Evolutionary conservation across 2,329 filamentous ascomycete species (phyloP), one percentile per base, ranked within the genome.

Genomic region (Trichoderma koningii): DNA sequence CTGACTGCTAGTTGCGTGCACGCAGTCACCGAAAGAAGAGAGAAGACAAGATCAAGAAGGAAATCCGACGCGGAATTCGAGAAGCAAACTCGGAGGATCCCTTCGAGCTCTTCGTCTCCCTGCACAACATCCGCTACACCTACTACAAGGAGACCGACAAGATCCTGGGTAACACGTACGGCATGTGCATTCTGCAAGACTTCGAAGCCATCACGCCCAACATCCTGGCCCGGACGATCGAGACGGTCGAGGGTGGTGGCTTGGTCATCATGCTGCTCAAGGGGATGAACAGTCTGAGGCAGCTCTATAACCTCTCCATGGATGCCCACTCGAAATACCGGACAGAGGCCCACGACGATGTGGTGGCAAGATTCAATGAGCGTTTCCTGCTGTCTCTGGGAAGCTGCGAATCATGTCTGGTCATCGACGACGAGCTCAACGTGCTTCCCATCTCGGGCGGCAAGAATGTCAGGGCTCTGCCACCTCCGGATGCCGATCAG

Each of bases 71-170:
- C 72, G 95, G 95, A 51, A 92, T 93, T 70, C 87, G 96, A 74
- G 95, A 99, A 78, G 87, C 91, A 68, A 97, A 99, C 77, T 86
- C 88, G 63, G 92, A 96, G 75, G 95, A 99, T 75, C 91, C 95
- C 0, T 99, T 99, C 81, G 95, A 99, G 80, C 86, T 98, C 63
- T 99, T 98, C 79, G 90, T 98, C 72, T 95, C 93, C 66, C 88
- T 97, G 65, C 91, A 98, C 81, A 93, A 97, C 78, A 97, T 99
- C 76, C 91, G 95, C 77, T 99, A 99, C 85, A 92, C 95, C 65
- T 99, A 97, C 84, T 99, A 99, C 83, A 99, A 99, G 80, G 95
- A 99, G 81, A 98, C 95, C 30, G 95, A 99, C 74, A 98, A 97
- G 83, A 97, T 99, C 74, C 80, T 98, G 64, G 95, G 95, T 76